phyloP scores from a whole-genome alignment of 345 rosid genomes.

The Sonneratia caseolaris region DNA sequence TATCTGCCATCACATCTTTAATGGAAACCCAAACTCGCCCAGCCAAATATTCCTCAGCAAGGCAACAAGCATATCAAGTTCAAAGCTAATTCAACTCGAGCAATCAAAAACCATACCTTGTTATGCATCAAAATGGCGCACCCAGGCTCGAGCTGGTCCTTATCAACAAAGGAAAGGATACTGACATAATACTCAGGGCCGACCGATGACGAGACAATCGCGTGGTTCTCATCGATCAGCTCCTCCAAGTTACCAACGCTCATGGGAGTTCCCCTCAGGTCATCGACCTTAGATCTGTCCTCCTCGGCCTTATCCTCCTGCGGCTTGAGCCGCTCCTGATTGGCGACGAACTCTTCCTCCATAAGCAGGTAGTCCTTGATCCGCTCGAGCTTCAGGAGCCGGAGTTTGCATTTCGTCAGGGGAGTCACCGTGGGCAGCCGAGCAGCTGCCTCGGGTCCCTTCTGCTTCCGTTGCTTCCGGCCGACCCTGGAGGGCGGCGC shows the following conservation, averaged over 20 bases:
- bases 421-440: conserved; percentile 81
- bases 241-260: conserved; percentile 93
- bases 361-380: conserved; percentile 80
- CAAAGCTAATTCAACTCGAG: neutral
- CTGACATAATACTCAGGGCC: conserved; percentile 96
- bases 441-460: conserved; percentile 90
- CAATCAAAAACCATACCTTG: conserved; percentile 36
- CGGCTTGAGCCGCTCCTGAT: conserved; percentile 84
- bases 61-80: neutral
- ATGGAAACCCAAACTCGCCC: neutral
- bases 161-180: conserved; percentile 88
- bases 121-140: conserved; percentile 96
- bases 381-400: conserved; percentile 74
- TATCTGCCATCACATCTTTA: no score
- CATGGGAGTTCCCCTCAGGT: conserved; percentile 90
- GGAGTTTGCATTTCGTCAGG: conserved; percentile 67
- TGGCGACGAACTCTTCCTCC: conserved; percentile 96
- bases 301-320: conserved; percentile 97
- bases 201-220: conserved; percentile 84
- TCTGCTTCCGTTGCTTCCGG: conserved; percentile 77
- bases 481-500: conserved; percentile 91
- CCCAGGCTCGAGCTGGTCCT: conserved; percentile 96
- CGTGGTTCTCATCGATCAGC: conserved; percentile 93
- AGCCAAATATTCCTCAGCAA: neutral
- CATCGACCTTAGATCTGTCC: conserved; percentile 86